Percentiles rank a stretch among this genome's conserved stretches.
phyloP scores from a whole-genome alignment of 78 protist genomes.

The Dictyostelium discoideum region dicty_2.7 NC_007088.5:1275501-1276000 shows the following conservation, averaged over 20 bases:
- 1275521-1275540: conserved; percentile 28
- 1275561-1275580: background rate
- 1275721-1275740: conserved; percentile 81
- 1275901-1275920: background rate
- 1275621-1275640: conserved; percentile 74
- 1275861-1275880: conserved; percentile 44
- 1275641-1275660: conserved; percentile 28
- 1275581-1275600: background rate
- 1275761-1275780: conserved; percentile 79
- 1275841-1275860: background rate
- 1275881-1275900: background rate
- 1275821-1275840: background rate
- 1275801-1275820: background rate
- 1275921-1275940: background rate
- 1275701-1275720: conserved; percentile 64
- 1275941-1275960: background rate
- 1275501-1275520: conserved; percentile 43
- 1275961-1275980: conserved; percentile 18
- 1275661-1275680: conserved; percentile 35
- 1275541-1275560: conserved; percentile 13
- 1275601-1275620: conserved; percentile 21
- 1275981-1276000: conserved; percentile 36
- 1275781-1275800: conserved; percentile 46
- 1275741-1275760: conserved; percentile 75
- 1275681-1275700: conserved; percentile 60